These are phyloP conservation scores for Tephrocybe sp. DNA, from an alignment of 768 basidiomycete species.

Conservation along the genomic window DNA sequence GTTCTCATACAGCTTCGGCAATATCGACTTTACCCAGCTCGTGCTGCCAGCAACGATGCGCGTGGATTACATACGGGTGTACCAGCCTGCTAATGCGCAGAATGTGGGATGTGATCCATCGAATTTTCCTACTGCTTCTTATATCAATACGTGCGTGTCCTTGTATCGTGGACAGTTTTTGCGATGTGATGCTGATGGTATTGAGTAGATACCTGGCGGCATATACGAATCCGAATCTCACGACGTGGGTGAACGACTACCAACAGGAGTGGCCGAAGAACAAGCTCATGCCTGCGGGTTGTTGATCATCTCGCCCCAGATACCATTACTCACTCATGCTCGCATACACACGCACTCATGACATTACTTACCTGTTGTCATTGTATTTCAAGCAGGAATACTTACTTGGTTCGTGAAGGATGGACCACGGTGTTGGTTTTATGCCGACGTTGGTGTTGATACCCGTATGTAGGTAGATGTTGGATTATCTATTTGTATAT, in stretches of 20 bases:
- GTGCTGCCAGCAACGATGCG: constrained; percentile 61
- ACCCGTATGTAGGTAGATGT: too few relatives aligned
- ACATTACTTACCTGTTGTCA: too few relatives aligned
- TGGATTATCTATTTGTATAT: too few relatives aligned
- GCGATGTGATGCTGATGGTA: not conserved
- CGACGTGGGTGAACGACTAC: constrained; percentile 35
- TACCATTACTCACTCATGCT: too few relatives aligned
- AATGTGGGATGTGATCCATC: constrained; percentile 72
- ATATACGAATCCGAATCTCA: constrained; percentile 43
- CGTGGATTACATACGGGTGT: constrained; percentile 84
- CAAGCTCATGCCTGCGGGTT: constrained; percentile 21
- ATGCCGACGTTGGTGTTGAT: too few relatives aligned
- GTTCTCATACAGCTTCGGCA: constrained; percentile 68
- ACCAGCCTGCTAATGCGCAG: constrained; percentile 47
- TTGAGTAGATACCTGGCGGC: constrained; percentile 34
- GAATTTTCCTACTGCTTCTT: constrained; percentile 70
- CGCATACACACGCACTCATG: too few relatives aligned
- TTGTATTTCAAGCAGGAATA: too few relatives aligned
- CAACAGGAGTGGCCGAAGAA: constrained; percentile 42
- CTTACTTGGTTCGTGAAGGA: too few relatives aligned
- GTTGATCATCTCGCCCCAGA: constrained; percentile 12
- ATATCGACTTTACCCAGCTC: constrained; percentile 57
- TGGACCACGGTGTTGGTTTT: too few relatives aligned
- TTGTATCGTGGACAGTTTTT: not conserved
- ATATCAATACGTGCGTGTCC: constrained; percentile 65